phyloP scores from a whole-genome alignment of 169 alveolate genomes.

The Amoebophrya sp. region DNA sequence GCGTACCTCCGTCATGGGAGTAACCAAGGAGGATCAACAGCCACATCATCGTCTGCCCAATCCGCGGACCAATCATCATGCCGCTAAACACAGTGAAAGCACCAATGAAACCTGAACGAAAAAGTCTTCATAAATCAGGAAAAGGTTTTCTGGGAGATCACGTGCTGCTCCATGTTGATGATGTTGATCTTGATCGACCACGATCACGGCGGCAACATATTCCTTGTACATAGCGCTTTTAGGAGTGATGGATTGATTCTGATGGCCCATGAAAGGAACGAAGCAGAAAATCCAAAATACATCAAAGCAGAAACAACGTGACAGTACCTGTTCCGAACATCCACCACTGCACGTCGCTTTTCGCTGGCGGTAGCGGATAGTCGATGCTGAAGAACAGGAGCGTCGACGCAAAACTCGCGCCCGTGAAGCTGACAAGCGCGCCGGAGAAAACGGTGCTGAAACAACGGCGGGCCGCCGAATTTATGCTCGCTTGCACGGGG shows the following conservation, averaged over 20 bases:
- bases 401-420: not conserved
- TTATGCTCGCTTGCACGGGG: not conserved
- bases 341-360: not conserved
- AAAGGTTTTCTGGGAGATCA: too few species aligned
- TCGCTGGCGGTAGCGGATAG: not conserved
- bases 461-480: not conserved
- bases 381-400: not conserved
- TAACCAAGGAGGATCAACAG: not conserved
- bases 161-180: too few species aligned
- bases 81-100: too few species aligned
- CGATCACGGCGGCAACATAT: too few species aligned
- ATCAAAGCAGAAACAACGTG: not conserved
- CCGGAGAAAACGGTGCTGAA: not conserved
- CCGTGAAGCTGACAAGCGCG: not conserved
- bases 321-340: not conserved
- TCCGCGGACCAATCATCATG: not conserved
- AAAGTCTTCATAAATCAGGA: too few species aligned
- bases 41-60: not conserved
- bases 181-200: too few species aligned
- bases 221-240: too few species aligned
- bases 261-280: too few species aligned
- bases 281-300: not conserved
- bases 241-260: too few species aligned
- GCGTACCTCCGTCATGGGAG: too few species aligned
- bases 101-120: too few species aligned